Conservation (phyloP, 179 eudicot species). For the Beta lomatogona region DNA sequence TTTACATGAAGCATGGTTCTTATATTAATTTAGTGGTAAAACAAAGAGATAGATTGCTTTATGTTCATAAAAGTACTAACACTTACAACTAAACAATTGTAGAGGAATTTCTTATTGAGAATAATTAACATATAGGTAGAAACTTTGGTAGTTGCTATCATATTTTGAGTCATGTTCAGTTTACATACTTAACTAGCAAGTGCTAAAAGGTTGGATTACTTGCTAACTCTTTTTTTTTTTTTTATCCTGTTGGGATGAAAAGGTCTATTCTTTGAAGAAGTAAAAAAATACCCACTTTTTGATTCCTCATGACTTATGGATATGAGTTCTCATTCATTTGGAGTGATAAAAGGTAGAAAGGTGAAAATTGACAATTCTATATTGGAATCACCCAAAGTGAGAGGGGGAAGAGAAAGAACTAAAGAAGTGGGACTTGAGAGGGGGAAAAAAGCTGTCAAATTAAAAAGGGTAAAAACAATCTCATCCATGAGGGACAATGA, state of each 20-base stretch:
- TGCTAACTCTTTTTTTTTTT: conserved; percentile 7
- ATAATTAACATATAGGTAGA: conserved; percentile 10
- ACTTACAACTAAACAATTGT: not conserved
- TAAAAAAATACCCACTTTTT: conserved; percentile 22
- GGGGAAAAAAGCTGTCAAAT: conserved; percentile 32
- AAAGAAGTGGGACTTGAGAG: conserved; percentile 17
- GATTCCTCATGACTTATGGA: not conserved
- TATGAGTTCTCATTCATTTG: conserved; percentile 18
- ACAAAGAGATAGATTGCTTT: not conserved
- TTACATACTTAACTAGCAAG: conserved; percentile 27
- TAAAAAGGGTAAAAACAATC: conserved; percentile 49
- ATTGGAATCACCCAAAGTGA: conserved; percentile 16
- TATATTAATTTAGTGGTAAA: not conserved
- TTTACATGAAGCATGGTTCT: too few species aligned
- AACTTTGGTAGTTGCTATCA: conserved; percentile 31
- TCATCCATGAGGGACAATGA: conserved; percentile 45
- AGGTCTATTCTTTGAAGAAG: conserved; percentile 18
- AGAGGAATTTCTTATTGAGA: conserved; percentile 6
- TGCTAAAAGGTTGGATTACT: conserved; percentile 22
- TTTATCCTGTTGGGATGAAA: conserved; percentile 22
- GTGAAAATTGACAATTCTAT: conserved; percentile 10
- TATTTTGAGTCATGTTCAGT: conserved; percentile 32
- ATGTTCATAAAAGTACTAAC: not conserved
- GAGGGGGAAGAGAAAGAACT: conserved; percentile 1
- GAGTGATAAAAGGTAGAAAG: not conserved